A percentile compares a stretch with the other conserved stretches of the same genome.
These are phyloP conservation scores for Ustilago trichophora DNA, from an alignment of 1,284 basidiomycete species.

Conservation along the genomic window DNA sequence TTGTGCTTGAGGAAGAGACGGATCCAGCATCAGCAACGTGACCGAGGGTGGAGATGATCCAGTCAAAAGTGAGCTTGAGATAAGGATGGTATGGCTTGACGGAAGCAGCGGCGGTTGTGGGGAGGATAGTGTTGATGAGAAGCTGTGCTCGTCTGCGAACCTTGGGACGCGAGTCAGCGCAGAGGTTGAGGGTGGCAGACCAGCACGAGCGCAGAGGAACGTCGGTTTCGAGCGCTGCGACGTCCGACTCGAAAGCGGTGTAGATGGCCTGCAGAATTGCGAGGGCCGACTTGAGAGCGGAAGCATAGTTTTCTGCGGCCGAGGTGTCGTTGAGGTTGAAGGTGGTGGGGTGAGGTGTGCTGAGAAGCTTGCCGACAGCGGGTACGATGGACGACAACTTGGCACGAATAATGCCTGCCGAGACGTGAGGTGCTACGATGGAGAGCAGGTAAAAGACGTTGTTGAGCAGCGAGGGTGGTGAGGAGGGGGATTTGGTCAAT, in stretches of 20 bases:
- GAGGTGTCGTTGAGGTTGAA: constrained; percentile 69
- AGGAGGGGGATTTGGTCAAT: constrained; percentile 19
- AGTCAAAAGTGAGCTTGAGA: constrained; percentile 77
- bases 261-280: constrained; percentile 78
- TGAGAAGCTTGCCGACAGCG: constrained; percentile 54
- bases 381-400: constrained; percentile 50
- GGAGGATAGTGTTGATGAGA: constrained; percentile 76
- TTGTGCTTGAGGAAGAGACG: constrained; percentile 68
- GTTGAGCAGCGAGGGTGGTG: constrained; percentile 40
- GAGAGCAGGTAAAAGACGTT: constrained; percentile 62
- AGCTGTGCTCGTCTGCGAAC: constrained; percentile 91
- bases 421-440: constrained; percentile 56
- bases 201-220: constrained; percentile 65
- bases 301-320: constrained; percentile 73
- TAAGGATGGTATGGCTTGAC: constrained; percentile 79
- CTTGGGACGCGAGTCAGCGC: constrained; percentile 88
- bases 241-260: constrained; percentile 74
- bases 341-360: constrained; percentile 48
- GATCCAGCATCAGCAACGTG: constrained; percentile 74
- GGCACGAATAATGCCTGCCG: constrained; percentile 55
- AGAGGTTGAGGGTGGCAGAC: constrained; percentile 80
- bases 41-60: constrained; percentile 76
- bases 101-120: constrained; percentile 27
- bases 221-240: constrained; percentile 48
- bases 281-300: constrained; percentile 74